Evolutionary conservation across 345 rosid species (phyloP), one percentile per base, ranked within the genome.

Genomic region (Pistacia atlantica): DNA sequence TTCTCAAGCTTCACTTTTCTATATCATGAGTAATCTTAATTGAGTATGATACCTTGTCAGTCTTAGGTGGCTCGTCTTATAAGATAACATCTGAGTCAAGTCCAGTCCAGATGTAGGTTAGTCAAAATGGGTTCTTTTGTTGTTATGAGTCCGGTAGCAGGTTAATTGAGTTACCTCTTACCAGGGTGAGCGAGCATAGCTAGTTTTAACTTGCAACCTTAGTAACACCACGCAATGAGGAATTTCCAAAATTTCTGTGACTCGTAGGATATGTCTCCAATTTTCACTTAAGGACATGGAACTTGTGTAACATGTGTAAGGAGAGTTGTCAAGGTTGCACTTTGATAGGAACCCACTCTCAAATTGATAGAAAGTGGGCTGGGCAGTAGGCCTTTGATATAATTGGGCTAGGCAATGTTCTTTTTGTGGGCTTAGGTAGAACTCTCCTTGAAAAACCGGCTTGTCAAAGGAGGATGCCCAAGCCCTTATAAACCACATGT

Each of bases 91-190:
- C 65, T 38, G 14, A 18, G 65, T 57, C 11, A 42, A 20, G 52
- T 20, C 38, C 25, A 38, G 42, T 38, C 31, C 4, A 33, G 46
- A 17, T 1, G 8, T 72, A 72, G 66, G 67, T 59, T 25, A 17
- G 17, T 45, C 66, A 59, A 46, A 66, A 59, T 58, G 58, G 56
- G 22, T 51, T 71, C 20, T 11, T 59, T 72, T 72, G n/a, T 58
- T 37, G 1, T 4, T 18, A 3, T 5, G 42, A 59, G 33, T 28
- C 11, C 33, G 8, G 12, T 22, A 22, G 64, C 13, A 59, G n/a
- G 67, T 33, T 17, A 37, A 46, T 38, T 5, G 28, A 35, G 67
- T 64, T 31, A 48, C 67, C 67, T 38, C 56, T 59, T 28, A 25
- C 35, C 33, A 20, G 2, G 31, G 33, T 25, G 64, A 60, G 12